A percentile compares a stretch with the other conserved stretches of the same genome.
Conservation (phyloP, 208 protist species). For the Polymyxa betae region DNA sequence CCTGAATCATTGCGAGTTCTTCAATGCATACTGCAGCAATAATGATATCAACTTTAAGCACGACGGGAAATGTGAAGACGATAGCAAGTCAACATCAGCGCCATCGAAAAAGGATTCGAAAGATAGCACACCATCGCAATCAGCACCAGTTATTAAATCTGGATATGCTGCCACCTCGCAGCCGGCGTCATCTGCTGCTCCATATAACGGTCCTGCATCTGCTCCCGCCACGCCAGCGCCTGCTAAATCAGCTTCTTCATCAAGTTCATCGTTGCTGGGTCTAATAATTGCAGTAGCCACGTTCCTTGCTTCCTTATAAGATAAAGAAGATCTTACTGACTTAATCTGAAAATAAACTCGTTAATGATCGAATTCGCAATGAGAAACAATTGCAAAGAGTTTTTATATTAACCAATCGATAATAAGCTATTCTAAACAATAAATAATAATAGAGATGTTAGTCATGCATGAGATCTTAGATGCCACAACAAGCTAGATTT, state of each 20-base stretch:
- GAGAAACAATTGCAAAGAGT: background rate
- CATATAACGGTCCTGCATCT: no score
- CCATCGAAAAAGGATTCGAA: background rate
- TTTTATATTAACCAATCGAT: background rate
- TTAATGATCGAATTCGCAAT: background rate
- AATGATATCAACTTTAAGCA: constrained; percentile 27
- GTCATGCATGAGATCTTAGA: background rate
- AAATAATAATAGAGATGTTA: background rate
- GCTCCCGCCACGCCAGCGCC: background rate
- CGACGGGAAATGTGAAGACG: constrained; percentile 13
- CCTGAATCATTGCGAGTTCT: constrained; percentile 53
- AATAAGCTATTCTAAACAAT: background rate
- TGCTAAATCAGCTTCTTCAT: background rate
- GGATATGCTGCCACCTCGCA: background rate
- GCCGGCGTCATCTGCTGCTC: no score
- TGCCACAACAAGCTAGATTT: constrained; percentile 42
- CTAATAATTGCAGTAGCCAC: background rate
- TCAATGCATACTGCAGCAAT: constrained; percentile 33
- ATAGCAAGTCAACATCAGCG: background rate
- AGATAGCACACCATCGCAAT: background rate
- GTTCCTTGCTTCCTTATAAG: background rate
- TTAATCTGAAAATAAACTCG: background rate
- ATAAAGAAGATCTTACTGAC: background rate
- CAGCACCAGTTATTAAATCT: background rate
- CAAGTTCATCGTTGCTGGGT: background rate